These are phyloP conservation scores for Helicocarpus griseus DNA, from an alignment of 2,329 filamentous ascomycete genomes.

Conservation along the genomic window DNA sequence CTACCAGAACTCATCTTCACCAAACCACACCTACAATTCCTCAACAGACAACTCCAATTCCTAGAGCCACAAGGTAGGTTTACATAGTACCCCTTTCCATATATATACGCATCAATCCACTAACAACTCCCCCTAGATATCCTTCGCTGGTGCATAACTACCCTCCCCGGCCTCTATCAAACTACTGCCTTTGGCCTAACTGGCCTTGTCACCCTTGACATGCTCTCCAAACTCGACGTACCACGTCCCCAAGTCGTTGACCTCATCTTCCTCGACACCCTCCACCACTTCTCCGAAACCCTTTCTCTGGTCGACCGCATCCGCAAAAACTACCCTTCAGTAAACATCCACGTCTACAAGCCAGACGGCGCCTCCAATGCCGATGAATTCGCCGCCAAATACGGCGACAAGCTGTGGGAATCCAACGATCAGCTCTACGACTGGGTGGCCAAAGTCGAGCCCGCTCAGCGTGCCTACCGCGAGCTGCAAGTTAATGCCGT, in stretches of 20 bases:
- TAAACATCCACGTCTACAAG: conserved; percentile 82
- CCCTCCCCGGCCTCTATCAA: conserved; percentile 82
- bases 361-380: conserved; percentile 64
- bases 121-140: conserved; percentile 51
- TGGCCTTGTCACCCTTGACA: conserved; percentile 73
- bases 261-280: conserved; percentile 67
- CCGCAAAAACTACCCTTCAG: conserved; percentile 62
- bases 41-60: conserved; percentile 81
- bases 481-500: conserved; percentile 83
- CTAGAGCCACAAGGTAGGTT: conserved; percentile 65
- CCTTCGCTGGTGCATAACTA: conserved; percentile 81
- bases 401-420: conserved; percentile 79
- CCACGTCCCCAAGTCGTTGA: conserved; percentile 41
- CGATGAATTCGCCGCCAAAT: conserved; percentile 68
- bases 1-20: conserved; percentile 77
- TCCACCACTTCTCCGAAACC: conserved; percentile 75
- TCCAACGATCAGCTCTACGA: conserved; percentile 83
- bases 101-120: background rate
- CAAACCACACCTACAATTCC: conserved; percentile 74
- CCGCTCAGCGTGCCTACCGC: conserved; percentile 79
- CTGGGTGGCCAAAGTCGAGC: conserved; percentile 96
- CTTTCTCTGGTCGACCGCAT: conserved; percentile 65
- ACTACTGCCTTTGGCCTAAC: conserved; percentile 76
- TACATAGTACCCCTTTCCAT: conserved; percentile 7
- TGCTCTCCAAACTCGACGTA: conserved; percentile 42